A percentile compares a stretch with the other conserved stretches of the same genome.
Conservation (phyloP, 306 rosid genomes). For the Amphicarpaea edgeworthii region DNA sequence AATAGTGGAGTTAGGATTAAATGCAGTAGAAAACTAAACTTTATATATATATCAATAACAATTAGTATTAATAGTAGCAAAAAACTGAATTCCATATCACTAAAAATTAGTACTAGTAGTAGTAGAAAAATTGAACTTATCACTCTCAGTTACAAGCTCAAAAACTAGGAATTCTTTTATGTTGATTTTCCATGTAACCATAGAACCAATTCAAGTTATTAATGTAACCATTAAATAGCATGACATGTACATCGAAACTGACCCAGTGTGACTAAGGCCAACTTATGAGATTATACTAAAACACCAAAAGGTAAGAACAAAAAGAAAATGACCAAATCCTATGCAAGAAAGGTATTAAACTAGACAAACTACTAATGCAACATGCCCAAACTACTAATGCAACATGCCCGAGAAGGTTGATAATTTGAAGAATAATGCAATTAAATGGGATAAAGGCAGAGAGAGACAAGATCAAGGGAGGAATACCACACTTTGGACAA, state of each 20-base stretch:
- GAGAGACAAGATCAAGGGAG: conserved; percentile 43
- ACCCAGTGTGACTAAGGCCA: background rate
- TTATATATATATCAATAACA: too few relatives aligned
- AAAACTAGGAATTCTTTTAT: conserved; percentile 10
- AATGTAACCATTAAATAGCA: background rate
- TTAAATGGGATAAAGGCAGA: conserved; percentile 16
- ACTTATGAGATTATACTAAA: background rate
- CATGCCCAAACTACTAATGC: background rate
- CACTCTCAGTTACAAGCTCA: conserved; percentile 32
- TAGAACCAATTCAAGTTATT: conserved; percentile 19
- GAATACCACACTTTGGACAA: background rate
- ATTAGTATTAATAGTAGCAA: too few relatives aligned
- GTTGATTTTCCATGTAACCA: conserved; percentile 23
- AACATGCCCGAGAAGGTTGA: background rate
- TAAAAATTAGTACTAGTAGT: too few relatives aligned
- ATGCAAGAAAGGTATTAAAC: background rate
- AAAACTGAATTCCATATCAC: too few relatives aligned
- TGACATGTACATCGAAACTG: background rate
- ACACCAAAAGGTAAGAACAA: conserved; percentile 11
- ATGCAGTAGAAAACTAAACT: too few relatives aligned
- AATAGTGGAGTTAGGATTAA: too few relatives aligned
- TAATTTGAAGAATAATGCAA: conserved; percentile 20
- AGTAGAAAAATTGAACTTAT: too few relatives aligned
- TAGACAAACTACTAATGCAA: background rate
- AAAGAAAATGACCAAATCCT: conserved; percentile 21